Base-by-base conservation (phyloP, 2,329 filamentous ascomycete species). In the Knufia fluminis region DNA sequence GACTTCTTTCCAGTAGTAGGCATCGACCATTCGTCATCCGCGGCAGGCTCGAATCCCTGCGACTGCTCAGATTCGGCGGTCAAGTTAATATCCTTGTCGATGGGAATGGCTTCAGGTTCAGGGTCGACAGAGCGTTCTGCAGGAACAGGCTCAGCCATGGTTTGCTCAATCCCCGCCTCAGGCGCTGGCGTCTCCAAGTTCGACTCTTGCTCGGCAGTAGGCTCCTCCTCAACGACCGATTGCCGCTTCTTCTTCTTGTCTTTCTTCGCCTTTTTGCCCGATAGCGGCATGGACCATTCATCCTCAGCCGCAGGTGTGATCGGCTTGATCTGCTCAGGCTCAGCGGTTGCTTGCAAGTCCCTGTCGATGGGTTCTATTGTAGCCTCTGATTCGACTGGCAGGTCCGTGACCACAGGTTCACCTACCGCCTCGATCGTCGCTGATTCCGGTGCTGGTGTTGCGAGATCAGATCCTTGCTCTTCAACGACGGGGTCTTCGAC, bases 201-300 rank as follows among this genome's bases (percentile, higher is more conserved):
- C 17, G 19, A 45, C 14, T 42, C 40, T 42, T 23, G 28, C 16
- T 36, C 43, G 12, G 35, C 16, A n/a, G n/a, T 24, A 31, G 8
- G 14, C 4, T 45, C 42, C 4, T 45, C 42, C 23, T 16, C 28
- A n/a, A 46, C n/a, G 8, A 23, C 22, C 9, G 46, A 44, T 31
- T 46, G 28, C 19, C 43, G 20, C 31, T 50, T 50, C 40, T 62
- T 61, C 45, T 60, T 57, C 32, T 59, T 57, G 19, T 51, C 51
- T 49, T 60, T 63, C 52, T 60, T 62, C 2, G 50, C 42, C 32
- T 51, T 56, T 35, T 53, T 56, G 44, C 36, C 16, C 17, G 43
- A 12, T 14, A 24, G 6, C 3, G 45, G 33, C 17, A 39, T 20
- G 14, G 23, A 31, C 24, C 7, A 12, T 28, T 32, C 31, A 23